These are phyloP conservation scores for Talaromyces marneffei DNA, from an alignment of 2,329 filamentous ascomycete genomes.

Conservation along the genomic window DNA sequence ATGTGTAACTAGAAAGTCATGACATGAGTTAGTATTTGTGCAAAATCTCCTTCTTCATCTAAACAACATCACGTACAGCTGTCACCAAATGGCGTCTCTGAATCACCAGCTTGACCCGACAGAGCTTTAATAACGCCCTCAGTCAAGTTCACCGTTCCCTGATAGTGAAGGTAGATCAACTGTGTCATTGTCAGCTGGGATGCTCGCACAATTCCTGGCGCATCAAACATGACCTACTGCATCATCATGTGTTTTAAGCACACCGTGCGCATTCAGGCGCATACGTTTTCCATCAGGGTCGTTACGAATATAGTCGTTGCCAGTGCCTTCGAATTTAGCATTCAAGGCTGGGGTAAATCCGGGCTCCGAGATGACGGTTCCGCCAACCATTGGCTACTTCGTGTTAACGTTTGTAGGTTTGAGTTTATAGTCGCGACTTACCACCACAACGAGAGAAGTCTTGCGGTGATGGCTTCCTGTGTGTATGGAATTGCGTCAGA, in stretches of 20 bases:
- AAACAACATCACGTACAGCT: conserved; percentile 29
- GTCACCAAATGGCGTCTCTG: conserved; percentile 35
- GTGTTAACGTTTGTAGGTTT: background rate
- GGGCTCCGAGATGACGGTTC: conserved; percentile 31
- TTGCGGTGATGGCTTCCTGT: conserved; percentile 34
- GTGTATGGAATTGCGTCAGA: background rate
- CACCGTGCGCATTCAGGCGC: conserved; percentile 37
- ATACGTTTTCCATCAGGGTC: conserved; percentile 37
- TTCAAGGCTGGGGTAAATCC: conserved; percentile 34
- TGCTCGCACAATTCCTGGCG: background rate
- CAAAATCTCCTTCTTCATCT: background rate
- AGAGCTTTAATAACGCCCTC: conserved; percentile 31
- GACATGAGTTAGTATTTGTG: background rate
- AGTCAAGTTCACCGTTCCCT: conserved; percentile 33
- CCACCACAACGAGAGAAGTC: conserved; percentile 33
- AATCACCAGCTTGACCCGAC: conserved; percentile 25
- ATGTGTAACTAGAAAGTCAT: conserved; percentile 27
- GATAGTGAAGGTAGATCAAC: conserved; percentile 39
- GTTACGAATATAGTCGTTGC: conserved; percentile 40
- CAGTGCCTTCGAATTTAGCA: conserved; percentile 32
- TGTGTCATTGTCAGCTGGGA: conserved; percentile 10
- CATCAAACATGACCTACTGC: conserved; percentile 25
- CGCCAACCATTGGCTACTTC: conserved; percentile 33
- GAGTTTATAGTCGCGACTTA: conserved; percentile 18
- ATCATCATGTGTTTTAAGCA: conserved; percentile 24